Percentiles rank a stretch among this genome's conserved stretches.
Evolutionary conservation across 495 filamentous ascomycete species (phyloP).

Genomic region (Halenospora varia): DNA sequence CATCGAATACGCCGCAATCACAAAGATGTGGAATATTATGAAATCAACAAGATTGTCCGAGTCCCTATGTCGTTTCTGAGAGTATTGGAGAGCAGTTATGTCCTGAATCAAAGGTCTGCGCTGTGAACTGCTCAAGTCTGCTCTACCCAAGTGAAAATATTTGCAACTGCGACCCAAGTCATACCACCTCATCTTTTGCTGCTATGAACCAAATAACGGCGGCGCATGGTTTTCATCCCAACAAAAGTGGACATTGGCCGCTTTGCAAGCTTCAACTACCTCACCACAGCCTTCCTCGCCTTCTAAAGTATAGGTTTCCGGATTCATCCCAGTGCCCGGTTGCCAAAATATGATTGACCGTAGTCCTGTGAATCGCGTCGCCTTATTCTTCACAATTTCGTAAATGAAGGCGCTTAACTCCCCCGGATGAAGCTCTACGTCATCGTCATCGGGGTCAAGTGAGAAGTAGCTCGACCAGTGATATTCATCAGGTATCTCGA

Average conservation of each 20-base stretch:
- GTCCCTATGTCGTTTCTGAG: neutral
- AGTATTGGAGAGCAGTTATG: neutral
- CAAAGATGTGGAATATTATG: neutral
- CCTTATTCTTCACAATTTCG: neutral
- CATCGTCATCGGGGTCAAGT: neutral
- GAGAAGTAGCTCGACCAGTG: neutral
- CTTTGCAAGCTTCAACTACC: neutral
- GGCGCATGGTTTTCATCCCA: neutral
- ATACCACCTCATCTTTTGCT: neutral
- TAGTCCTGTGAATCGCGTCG: neutral
- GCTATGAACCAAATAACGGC: neutral
- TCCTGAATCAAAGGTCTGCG: neutral
- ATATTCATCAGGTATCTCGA: conserved; percentile 1
- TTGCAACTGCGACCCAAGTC: neutral
- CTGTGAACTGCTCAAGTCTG: neutral
- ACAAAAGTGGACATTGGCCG: neutral
- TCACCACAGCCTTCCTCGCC: neutral
- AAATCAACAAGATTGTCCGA: neutral
- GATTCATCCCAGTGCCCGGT: neutral
- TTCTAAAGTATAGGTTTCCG: neutral
- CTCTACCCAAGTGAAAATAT: neutral
- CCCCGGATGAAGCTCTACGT: neutral
- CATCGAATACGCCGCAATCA: neutral
- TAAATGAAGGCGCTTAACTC: neutral
- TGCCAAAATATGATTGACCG: conserved; percentile 1